Evolutionary conservation across 1,139 yeast species (phyloP).

Genomic region (Pichia inconspicua): DNA sequence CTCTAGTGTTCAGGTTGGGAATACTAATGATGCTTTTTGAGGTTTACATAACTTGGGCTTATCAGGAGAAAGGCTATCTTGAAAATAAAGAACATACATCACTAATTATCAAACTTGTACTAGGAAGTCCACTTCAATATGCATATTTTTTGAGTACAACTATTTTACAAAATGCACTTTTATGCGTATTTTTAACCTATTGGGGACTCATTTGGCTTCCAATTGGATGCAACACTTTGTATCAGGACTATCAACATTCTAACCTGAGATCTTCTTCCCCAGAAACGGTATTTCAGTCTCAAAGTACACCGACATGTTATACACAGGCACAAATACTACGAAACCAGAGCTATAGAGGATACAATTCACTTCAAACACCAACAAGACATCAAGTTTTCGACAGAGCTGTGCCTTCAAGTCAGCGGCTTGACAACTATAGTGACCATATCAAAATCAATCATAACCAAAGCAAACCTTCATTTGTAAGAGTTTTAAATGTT

Average conservation of each 20-base stretch:
- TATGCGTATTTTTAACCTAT: slow-evolving; percentile 44
- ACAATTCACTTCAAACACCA: not conserved
- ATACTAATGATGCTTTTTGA: slow-evolving; percentile 72
- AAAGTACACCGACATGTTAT: not conserved
- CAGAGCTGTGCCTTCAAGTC: not conserved
- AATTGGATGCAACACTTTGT: not conserved
- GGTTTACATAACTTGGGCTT: slow-evolving; percentile 87
- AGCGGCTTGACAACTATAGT: not conserved
- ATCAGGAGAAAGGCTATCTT: slow-evolving; percentile 55
- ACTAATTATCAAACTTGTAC: slow-evolving; percentile 24
- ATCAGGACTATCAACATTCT: not conserved
- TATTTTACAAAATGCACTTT: slow-evolving; percentile 45
- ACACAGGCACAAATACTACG: not conserved
- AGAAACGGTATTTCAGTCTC: not conserved
- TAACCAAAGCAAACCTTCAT: slow-evolving; percentile 1
- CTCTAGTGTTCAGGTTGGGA: slow-evolving; percentile 37
- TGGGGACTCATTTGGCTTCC: slow-evolving; percentile 10
- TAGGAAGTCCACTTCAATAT: slow-evolving; percentile 50
- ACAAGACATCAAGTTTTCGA: not conserved
- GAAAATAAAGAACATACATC: slow-evolving; percentile 21
- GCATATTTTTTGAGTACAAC: slow-evolving; percentile 57
- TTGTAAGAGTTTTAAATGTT: slow-evolving; percentile 22
- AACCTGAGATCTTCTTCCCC: not conserved
- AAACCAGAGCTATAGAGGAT: not conserved
- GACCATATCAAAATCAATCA: not conserved